phyloP scores from a whole-genome alignment of 2,329 filamentous ascomycete genomes.

The Tolypocladium paradoxum region DNA sequence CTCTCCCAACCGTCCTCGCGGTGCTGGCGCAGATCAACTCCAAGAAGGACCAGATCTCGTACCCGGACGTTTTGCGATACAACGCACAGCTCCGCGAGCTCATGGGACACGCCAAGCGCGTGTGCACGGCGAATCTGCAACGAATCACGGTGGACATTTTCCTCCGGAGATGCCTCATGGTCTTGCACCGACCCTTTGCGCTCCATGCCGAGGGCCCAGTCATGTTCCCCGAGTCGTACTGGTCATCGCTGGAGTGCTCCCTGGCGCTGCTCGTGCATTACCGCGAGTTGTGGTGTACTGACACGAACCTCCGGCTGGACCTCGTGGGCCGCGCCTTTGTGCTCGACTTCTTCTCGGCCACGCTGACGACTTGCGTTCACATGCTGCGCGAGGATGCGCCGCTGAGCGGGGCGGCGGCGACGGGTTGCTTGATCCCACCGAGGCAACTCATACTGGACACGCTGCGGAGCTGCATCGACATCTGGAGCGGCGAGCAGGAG shows the following conservation, averaged over 20 bases:
- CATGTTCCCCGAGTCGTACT: conserved; percentile 24
- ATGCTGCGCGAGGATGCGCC: conserved; percentile 23
- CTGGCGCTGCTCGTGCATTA: conserved; percentile 24
- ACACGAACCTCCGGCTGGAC: conserved; percentile 14
- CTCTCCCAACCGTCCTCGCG: conserved; percentile 18
- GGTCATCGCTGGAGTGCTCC: conserved; percentile 25
- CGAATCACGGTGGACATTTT: conserved; percentile 24
- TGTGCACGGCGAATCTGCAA: conserved; percentile 18
- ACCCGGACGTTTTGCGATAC: conserved; percentile 21
- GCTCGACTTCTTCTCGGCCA: conserved; percentile 24
- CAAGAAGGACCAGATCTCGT: conserved; percentile 18
- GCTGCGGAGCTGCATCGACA: conserved; percentile 20
- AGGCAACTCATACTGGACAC: conserved; percentile 25
- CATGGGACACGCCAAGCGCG: conserved; percentile 17
- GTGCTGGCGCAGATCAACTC: conserved; percentile 22
- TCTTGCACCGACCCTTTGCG: conserved; percentile 23
- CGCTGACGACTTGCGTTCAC: conserved; percentile 21
- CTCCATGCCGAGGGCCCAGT: conserved; percentile 20
- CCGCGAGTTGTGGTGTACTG: conserved; percentile 21
- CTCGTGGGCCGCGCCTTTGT: conserved; percentile 22
- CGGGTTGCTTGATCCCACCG: conserved; percentile 19
- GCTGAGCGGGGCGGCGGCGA: conserved; percentile 14
- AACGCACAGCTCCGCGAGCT: conserved; percentile 21
- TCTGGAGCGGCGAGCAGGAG: conserved; percentile 23
- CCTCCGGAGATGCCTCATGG: conserved; percentile 23